Conservation (phyloP, 306 rosid species). For the Alnus rubra region DNA sequence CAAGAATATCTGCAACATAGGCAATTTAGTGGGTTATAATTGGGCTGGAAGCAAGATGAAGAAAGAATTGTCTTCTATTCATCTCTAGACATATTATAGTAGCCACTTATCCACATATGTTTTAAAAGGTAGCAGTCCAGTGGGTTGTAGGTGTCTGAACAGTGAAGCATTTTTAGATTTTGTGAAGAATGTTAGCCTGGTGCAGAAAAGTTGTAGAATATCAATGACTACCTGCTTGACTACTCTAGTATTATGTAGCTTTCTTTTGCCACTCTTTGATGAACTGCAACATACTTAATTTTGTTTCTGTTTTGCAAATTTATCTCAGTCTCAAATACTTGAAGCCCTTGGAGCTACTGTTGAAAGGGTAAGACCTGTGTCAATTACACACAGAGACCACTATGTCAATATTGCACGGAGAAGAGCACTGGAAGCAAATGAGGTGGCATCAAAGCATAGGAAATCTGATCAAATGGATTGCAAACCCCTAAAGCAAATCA, state of each 20-base stretch:
- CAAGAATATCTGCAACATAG: background rate
- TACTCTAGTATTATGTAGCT: background rate
- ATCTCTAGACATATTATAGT: background rate
- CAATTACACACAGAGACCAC: slow-evolving; percentile 88
- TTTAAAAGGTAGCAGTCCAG: slow-evolving; percentile 1
- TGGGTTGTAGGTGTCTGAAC: slow-evolving; percentile 1
- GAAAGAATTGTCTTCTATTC: background rate
- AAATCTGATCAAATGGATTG: slow-evolving; percentile 36
- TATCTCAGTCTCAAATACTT: slow-evolving; percentile 71
- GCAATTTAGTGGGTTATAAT: background rate
- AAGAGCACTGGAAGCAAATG: slow-evolving; percentile 78
- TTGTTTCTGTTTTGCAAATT: slow-evolving; percentile 9
- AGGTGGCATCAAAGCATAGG: slow-evolving; percentile 41
- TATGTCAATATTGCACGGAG: slow-evolving; percentile 83
- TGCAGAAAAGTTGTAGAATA: background rate
- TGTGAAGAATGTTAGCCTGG: background rate
- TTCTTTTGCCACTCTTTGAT: slow-evolving; percentile 7
- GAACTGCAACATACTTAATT: background rate
- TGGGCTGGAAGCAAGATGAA: background rate
- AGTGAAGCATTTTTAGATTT: background rate
- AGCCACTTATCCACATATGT: background rate
- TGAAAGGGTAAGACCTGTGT: slow-evolving; percentile 92
- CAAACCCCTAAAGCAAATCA: slow-evolving; percentile 27
- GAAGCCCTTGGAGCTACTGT: slow-evolving; percentile 87
- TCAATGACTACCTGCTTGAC: background rate